Evolutionary conservation across 192 early-diverging fungal genomes (phyloP).

Genomic region (Mortierella hygrophila): DNA sequence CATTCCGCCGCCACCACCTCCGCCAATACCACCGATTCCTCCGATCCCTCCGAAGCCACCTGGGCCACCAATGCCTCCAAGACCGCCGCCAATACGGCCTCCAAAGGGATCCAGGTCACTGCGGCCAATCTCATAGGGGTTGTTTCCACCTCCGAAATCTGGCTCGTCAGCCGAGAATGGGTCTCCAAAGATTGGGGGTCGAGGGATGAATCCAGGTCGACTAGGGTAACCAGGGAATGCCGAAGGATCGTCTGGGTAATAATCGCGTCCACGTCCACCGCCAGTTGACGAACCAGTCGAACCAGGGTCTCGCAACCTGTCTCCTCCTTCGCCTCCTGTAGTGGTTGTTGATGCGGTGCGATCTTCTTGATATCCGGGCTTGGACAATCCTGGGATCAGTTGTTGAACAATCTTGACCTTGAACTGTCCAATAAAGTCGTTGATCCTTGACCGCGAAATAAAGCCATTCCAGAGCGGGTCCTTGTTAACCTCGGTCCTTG

Average conservation of each 20-base stretch:
- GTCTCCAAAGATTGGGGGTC: constrained; percentile 63
- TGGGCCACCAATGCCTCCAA: constrained; percentile 24
- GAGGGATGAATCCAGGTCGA: constrained; percentile 35
- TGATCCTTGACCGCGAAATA: constrained; percentile 67
- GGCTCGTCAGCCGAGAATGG: constrained; percentile 62
- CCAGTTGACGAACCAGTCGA: not conserved
- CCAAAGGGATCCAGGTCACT: constrained; percentile 81
- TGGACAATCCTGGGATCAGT: constrained; percentile 76
- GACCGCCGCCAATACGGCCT: constrained; percentile 13
- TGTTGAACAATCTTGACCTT: constrained; percentile 74
- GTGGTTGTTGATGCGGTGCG: constrained; percentile 7
- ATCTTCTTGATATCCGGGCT: constrained; percentile 78
- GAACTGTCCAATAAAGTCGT: constrained; percentile 71
- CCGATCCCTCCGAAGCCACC: constrained; percentile 55
- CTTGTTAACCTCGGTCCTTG: constrained; percentile 13
- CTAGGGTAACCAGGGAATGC: constrained; percentile 42
- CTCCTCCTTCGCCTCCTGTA: not conserved
- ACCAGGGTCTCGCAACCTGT: not conserved
- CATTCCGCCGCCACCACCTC: constrained; percentile 80
- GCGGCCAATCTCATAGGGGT: constrained; percentile 75
- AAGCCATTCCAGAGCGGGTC: constrained; percentile 69
- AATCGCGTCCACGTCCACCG: constrained; percentile 24
- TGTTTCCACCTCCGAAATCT: constrained; percentile 28
- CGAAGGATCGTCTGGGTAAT: constrained; percentile 53
- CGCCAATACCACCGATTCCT: constrained; percentile 48